Evolutionary conservation across 805 yeast species (phyloP), one percentile per base, ranked within the genome.

Genomic region (Myxozyma geophila): DNA sequence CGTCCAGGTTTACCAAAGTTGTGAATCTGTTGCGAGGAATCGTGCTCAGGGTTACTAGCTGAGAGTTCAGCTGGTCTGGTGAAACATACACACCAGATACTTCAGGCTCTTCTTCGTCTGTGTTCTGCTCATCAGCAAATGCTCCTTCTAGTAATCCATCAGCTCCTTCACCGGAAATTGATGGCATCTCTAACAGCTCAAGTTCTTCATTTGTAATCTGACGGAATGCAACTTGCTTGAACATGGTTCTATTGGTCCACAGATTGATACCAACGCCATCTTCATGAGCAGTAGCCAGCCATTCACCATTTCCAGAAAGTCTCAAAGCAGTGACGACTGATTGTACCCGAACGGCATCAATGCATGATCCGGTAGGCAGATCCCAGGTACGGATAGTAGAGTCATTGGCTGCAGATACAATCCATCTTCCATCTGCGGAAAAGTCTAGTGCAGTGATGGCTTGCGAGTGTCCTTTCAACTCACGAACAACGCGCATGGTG

Each of bases 321-420:
- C 87, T 85, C 39, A 96, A 80, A 59, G 83, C 80, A 0, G 98
- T 91, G 2, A 88, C 96, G n/a, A 92, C 92, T 70, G 82, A 85
- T 1, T 88, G 85, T 33, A 95, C 82, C 58, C 80, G 78, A 17
- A 93, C 86, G 67, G 97, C 98, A 78, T 95, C 99, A 62, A 95
- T 91, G 76, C 98, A 93, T 0, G 92, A 90, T 54, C 99, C 98
- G 1, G 97, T 89, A 48, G 98, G 98, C 64, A 95, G 82, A 75
- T 95, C 98, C 98, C 98, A 95, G 0, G 97, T 91, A 72, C 99
- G 84, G 54, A 95, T 80, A 0, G 98, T 92, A 1, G 90, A 82
- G 74, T 95, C 99, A 64, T 92, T 79, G 0, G 92, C 83, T 1
- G 90, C 86, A 28, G 95, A 85, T 8, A 95, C 86, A 41, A 95